Conservation (phyloP, 768 basidiomycete genomes). For the Leccinum imitatum region DNA sequence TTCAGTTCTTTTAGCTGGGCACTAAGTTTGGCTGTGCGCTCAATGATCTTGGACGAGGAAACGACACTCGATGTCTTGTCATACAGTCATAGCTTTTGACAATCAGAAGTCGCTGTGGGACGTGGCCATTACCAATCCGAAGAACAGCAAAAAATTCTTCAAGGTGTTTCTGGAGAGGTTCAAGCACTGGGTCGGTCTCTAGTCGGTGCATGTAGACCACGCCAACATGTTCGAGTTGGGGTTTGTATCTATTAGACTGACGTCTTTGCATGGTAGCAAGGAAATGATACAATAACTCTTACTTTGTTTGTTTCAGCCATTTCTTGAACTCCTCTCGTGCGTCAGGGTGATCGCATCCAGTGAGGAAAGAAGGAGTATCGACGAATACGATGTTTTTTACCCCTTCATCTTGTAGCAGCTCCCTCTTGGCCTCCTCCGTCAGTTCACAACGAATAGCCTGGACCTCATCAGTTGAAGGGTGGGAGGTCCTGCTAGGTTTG, state of each 20-base stretch:
- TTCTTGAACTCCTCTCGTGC: constrained; percentile 2
- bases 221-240: constrained; percentile 1
- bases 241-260: constrained; percentile 1
- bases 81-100: constrained; percentile 19
- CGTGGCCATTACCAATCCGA: no score
- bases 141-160: neutral
- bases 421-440: constrained; percentile 8
- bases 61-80: constrained; percentile 1
- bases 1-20: neutral
- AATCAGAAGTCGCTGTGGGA: constrained; percentile 5
- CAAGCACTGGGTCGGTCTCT: constrained; percentile 14
- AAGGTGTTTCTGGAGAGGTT: constrained; percentile 10
- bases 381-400: constrained; percentile 18
- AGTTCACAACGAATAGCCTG: constrained; percentile 17
- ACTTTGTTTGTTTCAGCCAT: constrained; percentile 6
- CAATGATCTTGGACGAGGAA: neutral
- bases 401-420: neutral
- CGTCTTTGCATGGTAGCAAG: neutral
- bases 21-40: neutral
- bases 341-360: constrained; percentile 7
- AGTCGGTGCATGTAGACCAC: constrained; percentile 23
- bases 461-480: constrained; percentile 9
- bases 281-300: neutral
- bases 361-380: constrained; percentile 25
- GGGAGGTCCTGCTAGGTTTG: neutral